Percentiles rank a stretch among this genome's conserved stretches.
Evolutionary conservation across 805 yeast genomes (phyloP).

Genomic region (Pichia occidentalis): DNA sequence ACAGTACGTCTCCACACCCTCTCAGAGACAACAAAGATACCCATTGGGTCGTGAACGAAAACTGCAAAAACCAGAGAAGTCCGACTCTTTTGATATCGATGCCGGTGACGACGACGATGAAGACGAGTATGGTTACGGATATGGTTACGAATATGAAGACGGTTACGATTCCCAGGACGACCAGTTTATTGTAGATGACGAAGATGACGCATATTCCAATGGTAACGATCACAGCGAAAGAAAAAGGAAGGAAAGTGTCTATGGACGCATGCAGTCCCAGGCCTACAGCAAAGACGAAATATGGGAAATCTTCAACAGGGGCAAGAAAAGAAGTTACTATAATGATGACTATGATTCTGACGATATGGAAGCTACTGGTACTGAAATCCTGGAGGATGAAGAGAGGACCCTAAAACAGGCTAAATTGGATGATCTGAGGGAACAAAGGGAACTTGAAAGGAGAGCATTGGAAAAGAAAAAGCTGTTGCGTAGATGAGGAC

Average conservation of each 20-base stretch:
- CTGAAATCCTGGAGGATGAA: constrained; percentile 83
- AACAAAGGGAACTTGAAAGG: constrained; percentile 52
- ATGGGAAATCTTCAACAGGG: constrained; percentile 76
- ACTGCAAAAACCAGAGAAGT: constrained; percentile 5
- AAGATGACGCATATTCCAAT: constrained; percentile 38
- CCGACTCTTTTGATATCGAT: constrained; percentile 27
- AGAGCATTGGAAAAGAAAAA: constrained; percentile 37
- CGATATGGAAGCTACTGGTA: constrained; percentile 94
- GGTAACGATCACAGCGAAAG: constrained; percentile 50
- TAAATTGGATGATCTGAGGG: constrained; percentile 66
- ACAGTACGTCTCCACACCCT: not conserved
- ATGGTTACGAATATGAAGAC: constrained; percentile 25
- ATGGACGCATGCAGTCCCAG: constrained; percentile 10
- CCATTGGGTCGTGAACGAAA: not conserved
- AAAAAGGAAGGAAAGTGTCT: constrained; percentile 21
- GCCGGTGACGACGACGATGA: constrained; percentile 32
- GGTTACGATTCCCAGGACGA: constrained; percentile 32
- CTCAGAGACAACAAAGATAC: not conserved
- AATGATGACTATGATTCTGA: constrained; percentile 41
- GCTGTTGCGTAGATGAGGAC: constrained; percentile 4
- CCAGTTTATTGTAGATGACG: constrained; percentile 36
- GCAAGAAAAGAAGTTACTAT: constrained; percentile 44
- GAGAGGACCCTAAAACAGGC: constrained; percentile 61
- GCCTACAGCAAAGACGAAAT: constrained; percentile 82
- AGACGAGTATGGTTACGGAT: constrained; percentile 13